A percentile compares a stretch with the other conserved stretches of the same genome.
These are phyloP conservation scores for Bacidia gigantensis DNA, from an alignment of 495 filamentous ascomycete genomes.

Conservation along the genomic window DNA sequence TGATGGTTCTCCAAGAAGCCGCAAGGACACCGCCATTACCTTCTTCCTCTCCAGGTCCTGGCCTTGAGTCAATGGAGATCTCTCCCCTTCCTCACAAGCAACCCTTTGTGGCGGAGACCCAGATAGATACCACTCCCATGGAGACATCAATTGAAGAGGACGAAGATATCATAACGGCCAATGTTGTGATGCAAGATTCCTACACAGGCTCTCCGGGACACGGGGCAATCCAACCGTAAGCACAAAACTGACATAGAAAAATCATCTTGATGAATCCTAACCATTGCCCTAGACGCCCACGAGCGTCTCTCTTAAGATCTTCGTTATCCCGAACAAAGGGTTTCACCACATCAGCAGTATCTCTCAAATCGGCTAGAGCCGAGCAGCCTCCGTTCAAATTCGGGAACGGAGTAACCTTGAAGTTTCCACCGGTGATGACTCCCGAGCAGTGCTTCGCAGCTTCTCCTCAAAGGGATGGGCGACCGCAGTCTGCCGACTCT, in stretches of 20 bases:
- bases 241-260: background rate
- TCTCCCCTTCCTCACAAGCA: slow-evolving; percentile 87
- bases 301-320: slow-evolving; percentile 44
- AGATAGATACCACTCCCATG: slow-evolving; percentile 53
- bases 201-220: slow-evolving; percentile 21
- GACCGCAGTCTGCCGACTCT: slow-evolving; percentile 41
- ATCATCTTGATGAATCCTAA: background rate
- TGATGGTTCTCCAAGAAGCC: slow-evolving; percentile 36
- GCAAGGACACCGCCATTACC: slow-evolving; percentile 75
- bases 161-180: slow-evolving; percentile 2
- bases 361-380: slow-evolving; percentile 29
- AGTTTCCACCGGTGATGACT: slow-evolving; percentile 45
- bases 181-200: slow-evolving; percentile 25
- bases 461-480: slow-evolving; percentile 61
- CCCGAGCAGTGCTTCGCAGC: slow-evolving; percentile 65
- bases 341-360: slow-evolving; percentile 37
- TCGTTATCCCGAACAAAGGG: slow-evolving; percentile 48
- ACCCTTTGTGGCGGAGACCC: slow-evolving; percentile 40
- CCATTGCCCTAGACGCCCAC: slow-evolving; percentile 37
- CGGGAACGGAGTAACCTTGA: slow-evolving; percentile 42
- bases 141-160: slow-evolving; percentile 41
- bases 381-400: slow-evolving; percentile 67
- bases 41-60: slow-evolving; percentile 64
- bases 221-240: slow-evolving; percentile 13
- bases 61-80: slow-evolving; percentile 81